Evolutionary conservation across 23 red algal genomes (phyloP).

Genomic region (Gracilaria vermiculophylla): DNA sequence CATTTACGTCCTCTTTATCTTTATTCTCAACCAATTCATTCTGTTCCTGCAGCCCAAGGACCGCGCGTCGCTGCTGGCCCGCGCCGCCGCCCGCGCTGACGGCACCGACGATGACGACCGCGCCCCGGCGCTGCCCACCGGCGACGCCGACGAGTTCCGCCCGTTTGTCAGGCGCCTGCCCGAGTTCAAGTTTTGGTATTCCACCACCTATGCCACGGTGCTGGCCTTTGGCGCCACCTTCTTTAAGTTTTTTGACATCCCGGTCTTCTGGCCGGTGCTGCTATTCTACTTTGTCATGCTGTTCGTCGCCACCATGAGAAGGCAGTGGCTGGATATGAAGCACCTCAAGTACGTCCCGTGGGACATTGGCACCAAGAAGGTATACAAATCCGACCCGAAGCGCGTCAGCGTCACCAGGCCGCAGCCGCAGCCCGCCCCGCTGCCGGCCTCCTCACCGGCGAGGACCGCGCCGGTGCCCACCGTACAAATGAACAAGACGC

Average conservation of each 20-base stretch:
- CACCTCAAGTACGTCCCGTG: slow-evolving; percentile 93
- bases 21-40: slow-evolving; percentile 92
- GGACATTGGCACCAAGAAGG: slow-evolving; percentile 87
- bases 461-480: slow-evolving; percentile 24
- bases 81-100: slow-evolving; percentile 4
- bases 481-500: slow-evolving; percentile 13
- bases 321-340: slow-evolving; percentile 94
- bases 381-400: slow-evolving; percentile 68
- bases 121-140: slow-evolving; percentile 21
- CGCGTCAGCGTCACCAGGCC: slow-evolving; percentile 45
- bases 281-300: slow-evolving; percentile 93
- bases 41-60: slow-evolving; percentile 95
- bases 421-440: neutral
- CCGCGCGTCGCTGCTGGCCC: slow-evolving; percentile 63
- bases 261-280: slow-evolving; percentile 96
- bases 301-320: slow-evolving; percentile 88
- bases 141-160: slow-evolving; percentile 75
- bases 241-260: slow-evolving; percentile 82
- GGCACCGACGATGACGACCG: neutral
- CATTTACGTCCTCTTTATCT: slow-evolving; percentile 90
- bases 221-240: slow-evolving; percentile 77
- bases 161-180: slow-evolving; percentile 94
- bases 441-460: neutral
- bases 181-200: slow-evolving; percentile 98
- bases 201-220: slow-evolving; percentile 58